Conservation (phyloP, 768 basidiomycete genomes). For the Termitomyces sp. region DNA sequence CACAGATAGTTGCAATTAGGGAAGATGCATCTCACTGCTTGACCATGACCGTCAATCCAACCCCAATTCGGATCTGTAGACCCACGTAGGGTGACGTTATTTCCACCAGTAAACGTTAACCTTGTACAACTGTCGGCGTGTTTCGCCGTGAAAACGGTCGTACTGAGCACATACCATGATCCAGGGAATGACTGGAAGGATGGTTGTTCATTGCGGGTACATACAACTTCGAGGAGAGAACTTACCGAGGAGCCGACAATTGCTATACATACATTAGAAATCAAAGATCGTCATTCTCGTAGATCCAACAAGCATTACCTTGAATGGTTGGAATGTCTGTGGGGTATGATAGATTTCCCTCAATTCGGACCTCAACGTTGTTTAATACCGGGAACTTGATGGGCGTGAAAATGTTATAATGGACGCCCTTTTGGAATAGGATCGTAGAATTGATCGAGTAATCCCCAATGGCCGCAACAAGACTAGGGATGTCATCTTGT, state of each 20-base stretch:
- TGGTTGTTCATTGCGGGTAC: not conserved
- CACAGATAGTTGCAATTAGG: not conserved
- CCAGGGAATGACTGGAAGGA: slow-evolving; percentile 36
- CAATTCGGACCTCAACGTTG: slow-evolving; percentile 52
- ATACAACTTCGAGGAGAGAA: not conserved
- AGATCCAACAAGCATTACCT: slow-evolving; percentile 22
- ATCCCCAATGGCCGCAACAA: slow-evolving; percentile 38
- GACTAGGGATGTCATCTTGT: slow-evolving; percentile 46
- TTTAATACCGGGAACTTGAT: slow-evolving; percentile 49
- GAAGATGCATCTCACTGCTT: slow-evolving; percentile 29
- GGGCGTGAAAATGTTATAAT: slow-evolving; percentile 59
- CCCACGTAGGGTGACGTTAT: slow-evolving; percentile 54
- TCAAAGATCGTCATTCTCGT: not conserved
- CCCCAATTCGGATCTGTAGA: slow-evolving; percentile 52
- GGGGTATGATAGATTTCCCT: slow-evolving; percentile 56
- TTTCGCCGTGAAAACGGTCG: not conserved
- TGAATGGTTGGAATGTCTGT: slow-evolving; percentile 46
- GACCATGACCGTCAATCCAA: slow-evolving; percentile 62
- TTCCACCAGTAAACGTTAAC: slow-evolving; percentile 52
- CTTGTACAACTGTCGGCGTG: slow-evolving; percentile 20
- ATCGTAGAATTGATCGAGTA: slow-evolving; percentile 44
- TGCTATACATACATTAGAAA: slow-evolving; percentile 19
- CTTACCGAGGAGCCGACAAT: slow-evolving; percentile 42
- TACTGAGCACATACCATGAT: slow-evolving; percentile 28
- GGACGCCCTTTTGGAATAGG: slow-evolving; percentile 49